Base-by-base conservation (phyloP, 2,329 filamentous ascomycete genomes). In the Colletotrichum sp. region DNA sequence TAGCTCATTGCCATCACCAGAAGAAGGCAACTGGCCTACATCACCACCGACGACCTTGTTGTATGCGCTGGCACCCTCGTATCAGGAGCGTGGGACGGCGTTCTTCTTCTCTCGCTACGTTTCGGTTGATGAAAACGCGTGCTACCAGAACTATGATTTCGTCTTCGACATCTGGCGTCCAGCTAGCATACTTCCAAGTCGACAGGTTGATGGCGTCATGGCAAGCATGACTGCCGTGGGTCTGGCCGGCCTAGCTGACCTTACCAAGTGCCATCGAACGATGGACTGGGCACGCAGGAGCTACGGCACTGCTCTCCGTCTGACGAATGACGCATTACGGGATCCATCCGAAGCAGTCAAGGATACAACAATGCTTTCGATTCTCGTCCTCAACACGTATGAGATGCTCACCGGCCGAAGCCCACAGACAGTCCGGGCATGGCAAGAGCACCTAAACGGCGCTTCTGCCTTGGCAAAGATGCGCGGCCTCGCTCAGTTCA, bases 171-270 rank as follows among this genome's bases (percentile, higher is more conserved):
- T 91, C 9, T 89, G 88, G 88, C 88, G 86, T 73, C 88, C 88
- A 1, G 84, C 82, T 8, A 80, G 81, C n/a, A 80, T 81, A 6
- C 76, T 78, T 12, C 78, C 83, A 4, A 81, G 83, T 6, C 80
- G 82, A 32, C 80, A 84, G 16, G 75, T 85, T 15, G 89, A 90
- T 78, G 84, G 87, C 13, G 86, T 89, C 26, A 85, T 90, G 28
- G 86, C 89, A 21, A 88, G 88, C 78, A 89, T 91, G 84, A 87
- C 87, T 15, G 89, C 90, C 7, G 90, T 91, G 8, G 90, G 90
- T 16, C 83, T 92, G 8, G 87, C 89, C 36, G 88, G 88, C 9
- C 83, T 90, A 64, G 87, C 89, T 12, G 87, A 89, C 78, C 82
- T 88, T 64, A 87, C 85, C 1, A 82, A 82, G 62, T 86, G 84